Evolutionary conservation across 495 filamentous ascomycete species (phyloP), one percentile per base, ranked within the genome.

Genomic region (Aspergillus taichungensis): DNA sequence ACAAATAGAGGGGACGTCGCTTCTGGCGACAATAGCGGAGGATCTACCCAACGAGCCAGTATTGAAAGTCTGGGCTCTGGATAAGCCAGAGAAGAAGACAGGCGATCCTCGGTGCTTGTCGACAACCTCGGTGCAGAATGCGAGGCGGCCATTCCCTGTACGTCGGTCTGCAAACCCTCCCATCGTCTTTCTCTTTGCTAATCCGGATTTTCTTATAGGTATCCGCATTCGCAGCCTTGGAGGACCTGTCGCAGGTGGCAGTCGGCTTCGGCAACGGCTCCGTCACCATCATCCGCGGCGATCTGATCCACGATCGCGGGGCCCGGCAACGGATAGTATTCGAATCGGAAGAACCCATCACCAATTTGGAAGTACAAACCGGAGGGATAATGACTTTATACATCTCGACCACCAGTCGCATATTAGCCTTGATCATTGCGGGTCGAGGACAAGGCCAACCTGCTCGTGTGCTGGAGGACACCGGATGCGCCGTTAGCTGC

Each of bases 211-310:
- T 24, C 27, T 13, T 10, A 18, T 50, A 94, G 87, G 87, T 96
- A 27, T 92, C 89, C 14, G 88, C 89, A 9, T 94, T 97, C 62
- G 77, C 88, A 12, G 82, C 84, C 6, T 76, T 94, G 29, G 82
- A 85, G 34, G 87, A 95, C 60, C 71, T 97, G 10, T 86, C 87
- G 7, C 91, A 96, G 69, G 75, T 96, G 6, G 92, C 89, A 14
- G 82, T 97, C 8, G 92, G 94, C 12, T 98, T 98, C 63, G 92
- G 84, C 18, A 96, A 97, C 62, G 92, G 92, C 13, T 83, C 88
- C 8, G 92, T 98, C 28, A 94, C 88, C 7, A 82, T 96, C 31
- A 85, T 98, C 46, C 79, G 92, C 33, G 92, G 92, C 42, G 92
- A 98, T 64, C 67, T 98, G 37, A 89, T 98, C 47, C 87, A 97